phyloP scores from a whole-genome alignment of 176 grass and related monocot genomes.

The Bolboschoenus planiculmis region DNA sequence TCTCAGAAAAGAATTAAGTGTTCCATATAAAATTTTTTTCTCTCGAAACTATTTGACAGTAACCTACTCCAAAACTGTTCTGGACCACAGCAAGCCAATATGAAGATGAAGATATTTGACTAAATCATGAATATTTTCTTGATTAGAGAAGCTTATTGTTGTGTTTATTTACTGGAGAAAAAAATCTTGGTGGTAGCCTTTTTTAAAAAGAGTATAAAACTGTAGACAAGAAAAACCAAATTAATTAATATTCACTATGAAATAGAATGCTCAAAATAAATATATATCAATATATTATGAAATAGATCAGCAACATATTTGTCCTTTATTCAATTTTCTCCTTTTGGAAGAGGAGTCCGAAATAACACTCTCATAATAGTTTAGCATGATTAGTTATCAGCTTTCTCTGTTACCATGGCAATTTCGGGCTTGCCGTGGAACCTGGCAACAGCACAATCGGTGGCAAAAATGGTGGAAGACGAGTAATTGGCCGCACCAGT shows the following conservation, averaged over 20 bases:
- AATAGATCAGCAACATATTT: background rate
- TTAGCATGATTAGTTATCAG: background rate
- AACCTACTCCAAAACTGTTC: too few relatives aligned
- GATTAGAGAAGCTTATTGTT: background rate
- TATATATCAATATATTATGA: background rate
- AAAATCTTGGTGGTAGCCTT: background rate
- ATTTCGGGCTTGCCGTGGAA: conserved; percentile 6
- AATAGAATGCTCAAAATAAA: background rate
- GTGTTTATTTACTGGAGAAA: background rate
- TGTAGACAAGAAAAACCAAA: background rate
- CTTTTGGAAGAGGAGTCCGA: background rate
- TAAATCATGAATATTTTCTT: too few relatives aligned
- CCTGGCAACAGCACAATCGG: conserved; percentile 38
- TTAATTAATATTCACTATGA: background rate
- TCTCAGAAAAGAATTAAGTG: too few relatives aligned
- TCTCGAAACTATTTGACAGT: too few relatives aligned
- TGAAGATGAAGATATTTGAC: too few relatives aligned
- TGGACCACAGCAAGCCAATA: too few relatives aligned
- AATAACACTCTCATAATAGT: background rate
- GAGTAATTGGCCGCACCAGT: conserved; percentile 21
- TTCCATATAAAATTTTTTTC: too few relatives aligned
- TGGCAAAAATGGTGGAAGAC: conserved; percentile 30
- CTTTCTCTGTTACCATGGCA: conserved; percentile 16
- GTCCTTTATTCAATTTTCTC: background rate
- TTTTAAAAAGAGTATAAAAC: background rate